Evolutionary conservation across 148 eudicot genomes (phyloP).

Genomic region (Linanthus parryae): DNA sequence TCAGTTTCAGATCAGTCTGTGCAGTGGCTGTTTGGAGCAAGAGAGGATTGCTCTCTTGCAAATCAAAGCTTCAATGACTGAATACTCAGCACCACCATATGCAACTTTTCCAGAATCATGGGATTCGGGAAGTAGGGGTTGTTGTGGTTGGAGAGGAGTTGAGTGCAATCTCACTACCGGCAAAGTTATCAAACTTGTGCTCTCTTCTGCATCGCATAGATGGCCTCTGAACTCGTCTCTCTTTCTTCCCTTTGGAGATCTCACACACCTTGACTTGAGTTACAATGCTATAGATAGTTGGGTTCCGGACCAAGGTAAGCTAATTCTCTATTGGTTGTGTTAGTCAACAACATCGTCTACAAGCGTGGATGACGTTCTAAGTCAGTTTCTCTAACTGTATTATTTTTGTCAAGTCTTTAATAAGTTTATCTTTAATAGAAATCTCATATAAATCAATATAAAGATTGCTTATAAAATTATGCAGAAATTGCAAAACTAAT

Average conservation of each 20-base stretch:
- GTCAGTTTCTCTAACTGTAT: too few relatives aligned
- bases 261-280: neutral
- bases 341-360: too few relatives aligned
- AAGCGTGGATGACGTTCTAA: neutral
- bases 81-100: neutral
- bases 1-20: too few relatives aligned
- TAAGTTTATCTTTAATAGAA: too few relatives aligned
- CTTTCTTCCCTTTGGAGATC: neutral
- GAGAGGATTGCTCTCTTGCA: constrained; percentile 1
- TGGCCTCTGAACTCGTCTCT: neutral
- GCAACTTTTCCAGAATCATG: neutral
- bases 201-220: neutral
- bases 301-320: neutral
- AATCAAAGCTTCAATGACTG: neutral
- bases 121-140: neutral
- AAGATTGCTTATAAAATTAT: too few relatives aligned
- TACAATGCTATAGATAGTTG: neutral
- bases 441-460: too few relatives aligned
- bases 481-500: too few relatives aligned
- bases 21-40: neutral
- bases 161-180: neutral
- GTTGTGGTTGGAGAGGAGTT: neutral
- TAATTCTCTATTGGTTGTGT: too few relatives aligned
- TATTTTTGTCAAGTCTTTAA: too few relatives aligned
- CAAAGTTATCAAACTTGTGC: neutral